Evolutionary conservation across 768 basidiomycete species (phyloP), one percentile per base, ranked within the genome.

Genomic region (Podaxis carcinomalis): DNA sequence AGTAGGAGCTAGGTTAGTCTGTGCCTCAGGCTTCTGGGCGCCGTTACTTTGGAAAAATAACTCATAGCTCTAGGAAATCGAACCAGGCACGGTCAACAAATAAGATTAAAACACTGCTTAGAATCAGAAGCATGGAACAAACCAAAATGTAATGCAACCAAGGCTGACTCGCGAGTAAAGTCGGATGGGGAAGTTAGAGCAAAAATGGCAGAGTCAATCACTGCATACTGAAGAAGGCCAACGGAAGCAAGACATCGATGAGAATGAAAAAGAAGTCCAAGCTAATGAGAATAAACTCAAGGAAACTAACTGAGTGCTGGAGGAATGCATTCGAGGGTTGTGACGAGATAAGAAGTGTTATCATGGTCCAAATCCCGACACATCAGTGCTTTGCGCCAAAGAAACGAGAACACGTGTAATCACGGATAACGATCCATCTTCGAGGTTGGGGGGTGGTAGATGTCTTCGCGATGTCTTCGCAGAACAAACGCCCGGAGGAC

Each of bases 141-240:
- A 37, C 52, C 21, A 14, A n/a, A 19, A 21, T 44, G 7, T 9
- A 32, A 32, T n/a, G 36, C 52, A 44, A 58, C 47, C 23, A 53
- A 56, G 13, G 44, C 42, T 28, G 36, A 56, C 19, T 32, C 11
- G 3, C 14, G 40, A 39, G 25, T 7, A 32, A 39, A 28, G 37
- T 21, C 23, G 40, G 46, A 37, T 6, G 5, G 7, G 42, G 39
- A 7, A 21, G 39, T 42, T 13, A 59, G 51, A 59, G 37, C 25
- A 51, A 58, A 39, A 50, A 23, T 58, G 57, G 47, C 57, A 58
- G 57, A 58, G 57, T 44, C 57, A 50, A 58, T 58, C 47, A 58
- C 39, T 25, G 16, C 21, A 23, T 36, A 11, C 16, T 37, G n/a
- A 42, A 27, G n/a, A 54, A 54, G 37, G 25, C 21, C 16, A 39